Conservation (phyloP, 441 rosid genomes). For the Brassica balearica region DNA sequence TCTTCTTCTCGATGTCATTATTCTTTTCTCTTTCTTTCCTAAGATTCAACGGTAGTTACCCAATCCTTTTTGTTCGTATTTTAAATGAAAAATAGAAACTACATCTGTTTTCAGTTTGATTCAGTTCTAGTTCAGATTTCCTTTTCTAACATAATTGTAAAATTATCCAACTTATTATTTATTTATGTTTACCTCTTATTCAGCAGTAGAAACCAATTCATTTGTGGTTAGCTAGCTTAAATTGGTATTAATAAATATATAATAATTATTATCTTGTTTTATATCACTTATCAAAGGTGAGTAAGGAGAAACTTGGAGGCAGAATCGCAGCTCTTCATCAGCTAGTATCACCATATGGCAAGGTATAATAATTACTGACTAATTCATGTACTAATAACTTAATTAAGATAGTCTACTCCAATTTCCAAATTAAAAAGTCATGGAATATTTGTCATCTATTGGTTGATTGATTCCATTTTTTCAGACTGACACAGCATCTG, state of each 20-base stretch:
- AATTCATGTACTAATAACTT: constrained; percentile 25
- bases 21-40: constrained; percentile 50
- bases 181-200: not conserved
- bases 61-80: constrained; percentile 22
- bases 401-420: not conserved
- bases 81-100: constrained; percentile 5
- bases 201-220: not conserved
- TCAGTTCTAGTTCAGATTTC: constrained; percentile 30
- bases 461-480: constrained; percentile 44
- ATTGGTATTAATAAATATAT: not conserved
- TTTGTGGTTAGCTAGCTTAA: not conserved
- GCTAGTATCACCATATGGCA: constrained; percentile 69
- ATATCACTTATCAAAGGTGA: constrained; percentile 42
- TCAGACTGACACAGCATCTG: constrained; percentile 99
- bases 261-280: not conserved
- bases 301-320: constrained; percentile 65
- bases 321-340: constrained; percentile 64
- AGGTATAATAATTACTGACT: constrained; percentile 43
- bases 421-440: not conserved
- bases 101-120: constrained; percentile 28
- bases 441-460: constrained; percentile 19
- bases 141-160: not conserved
- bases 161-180: not conserved
- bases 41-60: constrained; percentile 39
- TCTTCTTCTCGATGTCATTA: constrained; percentile 54